A percentile compares a stretch with the other conserved stretches of the same genome.
Evolutionary conservation across 2,329 filamentous ascomycete species (phyloP).

Genomic region (Dendrostoma leiphaemia): DNA sequence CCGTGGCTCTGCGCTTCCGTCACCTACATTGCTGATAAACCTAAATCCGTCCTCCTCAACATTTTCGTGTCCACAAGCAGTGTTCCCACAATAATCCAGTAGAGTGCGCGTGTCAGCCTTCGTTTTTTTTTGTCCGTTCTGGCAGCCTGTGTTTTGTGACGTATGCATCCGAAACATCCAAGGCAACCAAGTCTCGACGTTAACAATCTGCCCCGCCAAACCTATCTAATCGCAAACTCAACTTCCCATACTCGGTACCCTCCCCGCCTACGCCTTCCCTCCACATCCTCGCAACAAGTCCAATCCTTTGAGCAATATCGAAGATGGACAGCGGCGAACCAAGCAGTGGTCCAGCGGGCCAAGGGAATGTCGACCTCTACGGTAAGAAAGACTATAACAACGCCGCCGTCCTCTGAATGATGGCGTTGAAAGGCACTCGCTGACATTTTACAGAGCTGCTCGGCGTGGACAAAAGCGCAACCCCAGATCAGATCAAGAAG

Average conservation of each 20-base stretch:
- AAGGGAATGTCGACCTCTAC: conserved; percentile 59
- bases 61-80: background rate
- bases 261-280: background rate
- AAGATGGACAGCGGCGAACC: conserved; percentile 25
- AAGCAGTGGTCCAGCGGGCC: conserved; percentile 21
- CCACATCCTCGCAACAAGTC: background rate
- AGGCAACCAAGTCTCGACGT: background rate
- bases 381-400: conserved; percentile 29
- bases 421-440: background rate
- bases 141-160: background rate
- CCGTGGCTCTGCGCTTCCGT: background rate
- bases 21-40: conserved; percentile 1
- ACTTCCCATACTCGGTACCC: background rate
- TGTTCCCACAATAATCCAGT: background rate
- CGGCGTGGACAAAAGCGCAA: conserved; percentile 68
- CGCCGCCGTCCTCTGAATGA: background rate
- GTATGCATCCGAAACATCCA: background rate
- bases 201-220: conserved; percentile 11
- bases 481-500: conserved; percentile 84
- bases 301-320: background rate
- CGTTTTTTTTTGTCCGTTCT: too few relatives aligned
- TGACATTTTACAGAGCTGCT: conserved; percentile 64
- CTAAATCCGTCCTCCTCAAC: background rate
- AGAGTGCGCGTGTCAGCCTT: background rate
- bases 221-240: conserved; percentile 8